Evolutionary conservation across 768 basidiomycete genomes (phyloP), one percentile per base, ranked within the genome.

Genomic region (Rhizopogon vesiculosus): DNA sequence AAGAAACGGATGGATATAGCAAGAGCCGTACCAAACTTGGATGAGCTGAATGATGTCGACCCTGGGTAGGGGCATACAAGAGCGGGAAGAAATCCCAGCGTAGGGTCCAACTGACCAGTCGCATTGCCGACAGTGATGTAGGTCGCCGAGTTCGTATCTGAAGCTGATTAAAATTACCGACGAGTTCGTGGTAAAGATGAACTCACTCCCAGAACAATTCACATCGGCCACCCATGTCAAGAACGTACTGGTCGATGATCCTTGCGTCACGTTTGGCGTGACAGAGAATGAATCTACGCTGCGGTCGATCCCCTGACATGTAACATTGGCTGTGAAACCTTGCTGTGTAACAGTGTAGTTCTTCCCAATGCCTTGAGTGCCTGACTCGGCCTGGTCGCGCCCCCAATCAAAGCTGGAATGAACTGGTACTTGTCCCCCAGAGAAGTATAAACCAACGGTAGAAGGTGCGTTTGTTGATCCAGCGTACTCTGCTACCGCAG

Each of bases 291-390:
- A 1, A 33, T 46, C 7, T 13, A 31, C n/a, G 13, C 45, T 46
- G 31, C 18, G 45, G 31, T 46, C 45, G 12, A 46, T 46, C 7
- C 25, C 42, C 13, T 53, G 54, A 9, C 54, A 55, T n/a, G 46
- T 12, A 31, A 63, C 55, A 12, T 64, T 29, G 15, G 61, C 62
- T 16, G 59, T 64, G 10, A 63, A n/a, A 22, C 62, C 62, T 43
- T 63, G 62, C 45, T 64, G 62, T 25, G n/a, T 13, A 15, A 63
- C 15, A 1, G 49, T 40, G 16, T 43, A 57, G 31, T 55, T 57
- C 28, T 22, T 46, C 5, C 7, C 2, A 18, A 57, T 10, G 40
- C 56, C 56, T 19, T 9, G 31, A 33, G 13, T 33, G 18, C 31
- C 45, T 7, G 31, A 7, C 19, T 48, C 18, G 31, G 13, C 12